Conservation (phyloP, 495 filamentous ascomycete species). For the Bacidia rubella region DNA sequence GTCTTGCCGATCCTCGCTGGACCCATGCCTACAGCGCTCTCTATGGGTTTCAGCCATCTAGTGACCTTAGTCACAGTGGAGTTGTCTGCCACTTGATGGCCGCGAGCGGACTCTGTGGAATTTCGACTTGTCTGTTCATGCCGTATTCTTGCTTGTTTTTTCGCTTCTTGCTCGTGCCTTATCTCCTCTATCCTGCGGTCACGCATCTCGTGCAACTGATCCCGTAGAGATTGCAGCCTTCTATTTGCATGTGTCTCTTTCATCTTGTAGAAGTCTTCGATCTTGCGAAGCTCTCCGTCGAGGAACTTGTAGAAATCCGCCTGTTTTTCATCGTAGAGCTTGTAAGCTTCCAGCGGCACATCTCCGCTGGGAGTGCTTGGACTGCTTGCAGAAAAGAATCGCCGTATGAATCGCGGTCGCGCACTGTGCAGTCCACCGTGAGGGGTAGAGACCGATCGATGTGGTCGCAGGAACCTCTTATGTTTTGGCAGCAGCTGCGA, state of each 20-base stretch:
- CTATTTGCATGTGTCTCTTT: conserved; percentile 70
- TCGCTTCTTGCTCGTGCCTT: conserved; percentile 24
- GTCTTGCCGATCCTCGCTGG: conserved; percentile 40
- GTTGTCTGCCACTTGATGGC: neutral
- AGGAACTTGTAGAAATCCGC: conserved; percentile 70
- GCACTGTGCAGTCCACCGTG: neutral
- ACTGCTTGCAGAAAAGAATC: conserved; percentile 29
- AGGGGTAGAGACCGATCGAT: conserved; percentile 16
- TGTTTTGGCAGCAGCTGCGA: conserved; percentile 21
- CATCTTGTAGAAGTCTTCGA: conserved; percentile 68
- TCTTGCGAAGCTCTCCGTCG: conserved; percentile 67
- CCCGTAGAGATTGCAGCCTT: conserved; percentile 53
- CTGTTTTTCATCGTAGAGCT: conserved; percentile 45
- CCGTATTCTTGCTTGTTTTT: conserved; percentile 20
- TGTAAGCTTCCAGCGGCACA: conserved; percentile 33
- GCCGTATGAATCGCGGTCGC: conserved; percentile 22
- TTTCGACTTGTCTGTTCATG: conserved; percentile 4
- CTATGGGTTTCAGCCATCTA: conserved; percentile 24
- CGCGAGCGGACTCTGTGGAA: neutral
- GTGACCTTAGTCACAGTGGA: conserved; percentile 5
- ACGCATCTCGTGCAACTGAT: conserved; percentile 79
- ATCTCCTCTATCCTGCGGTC: conserved; percentile 64
- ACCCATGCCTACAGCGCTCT: conserved; percentile 20
- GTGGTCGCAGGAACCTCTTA: conserved; percentile 19
- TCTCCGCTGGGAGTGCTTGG: conserved; percentile 22